phyloP scores from a whole-genome alignment of 164 flowering plant species.

The Aristolochia californica region DNA sequence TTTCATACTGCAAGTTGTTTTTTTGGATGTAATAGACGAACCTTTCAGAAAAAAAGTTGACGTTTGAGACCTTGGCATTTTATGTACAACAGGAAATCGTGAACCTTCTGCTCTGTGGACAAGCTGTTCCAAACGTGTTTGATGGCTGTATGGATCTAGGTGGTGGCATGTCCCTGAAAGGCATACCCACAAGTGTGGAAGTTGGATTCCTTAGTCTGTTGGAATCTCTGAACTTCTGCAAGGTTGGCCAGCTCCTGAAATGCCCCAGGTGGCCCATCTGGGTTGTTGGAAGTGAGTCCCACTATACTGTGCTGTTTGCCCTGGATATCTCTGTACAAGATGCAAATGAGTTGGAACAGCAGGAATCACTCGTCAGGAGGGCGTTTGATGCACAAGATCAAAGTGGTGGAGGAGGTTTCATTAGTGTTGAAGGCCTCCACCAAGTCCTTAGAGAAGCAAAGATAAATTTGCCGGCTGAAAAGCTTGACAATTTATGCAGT shows the following conservation, averaged over 20 bases:
- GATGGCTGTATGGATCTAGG: constrained; percentile 96
- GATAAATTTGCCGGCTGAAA: constrained; percentile 64
- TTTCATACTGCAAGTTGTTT: too few relatives aligned
- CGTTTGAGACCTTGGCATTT: neutral
- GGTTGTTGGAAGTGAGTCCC: constrained; percentile 99
- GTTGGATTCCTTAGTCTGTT: constrained; percentile 94
- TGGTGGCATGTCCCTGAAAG: constrained; percentile 90
- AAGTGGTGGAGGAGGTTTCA: constrained; percentile 99
- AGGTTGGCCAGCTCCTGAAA: constrained; percentile 85
- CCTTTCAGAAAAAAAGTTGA: too few relatives aligned
- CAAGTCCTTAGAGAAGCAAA: constrained; percentile 64
- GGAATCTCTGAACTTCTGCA: constrained; percentile 85
- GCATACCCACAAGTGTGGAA: constrained; percentile 67
- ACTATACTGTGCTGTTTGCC: constrained; percentile 89
- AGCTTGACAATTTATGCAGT: constrained; percentile 48
- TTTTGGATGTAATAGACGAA: too few relatives aligned
- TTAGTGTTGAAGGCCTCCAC: constrained; percentile 82
- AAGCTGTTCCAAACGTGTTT: constrained; percentile 93
- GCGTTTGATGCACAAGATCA: constrained; percentile 94
- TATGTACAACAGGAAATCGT: constrained; percentile 74
- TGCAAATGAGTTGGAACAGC: constrained; percentile 75
- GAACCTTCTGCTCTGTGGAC: constrained; percentile 85
- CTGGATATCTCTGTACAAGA: constrained; percentile 71
- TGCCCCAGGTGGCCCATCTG: constrained; percentile 98
- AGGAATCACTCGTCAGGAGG: constrained; percentile 69